Percentiles rank a stretch among this genome's conserved stretches.
Evolutionary conservation across 2,329 filamentous ascomycete genomes (phyloP).

Genomic region (Exophiala phaeomuriformis): DNA sequence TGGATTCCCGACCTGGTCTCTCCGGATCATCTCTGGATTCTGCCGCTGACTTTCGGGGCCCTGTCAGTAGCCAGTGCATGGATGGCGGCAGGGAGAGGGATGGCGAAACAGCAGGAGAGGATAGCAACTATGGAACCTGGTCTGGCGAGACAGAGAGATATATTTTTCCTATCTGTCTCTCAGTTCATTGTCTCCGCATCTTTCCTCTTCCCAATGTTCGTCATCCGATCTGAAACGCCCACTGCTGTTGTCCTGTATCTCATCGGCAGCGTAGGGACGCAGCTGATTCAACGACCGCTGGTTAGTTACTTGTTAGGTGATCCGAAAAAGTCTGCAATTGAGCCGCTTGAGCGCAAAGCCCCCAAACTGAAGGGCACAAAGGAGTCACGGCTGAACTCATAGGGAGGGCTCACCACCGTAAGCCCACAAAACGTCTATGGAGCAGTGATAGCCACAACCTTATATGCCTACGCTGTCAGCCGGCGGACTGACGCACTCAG

Average conservation of each 20-base stretch:
- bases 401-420: not conserved
- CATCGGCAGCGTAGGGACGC: slow-evolving; percentile 13
- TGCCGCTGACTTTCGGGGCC: slow-evolving; percentile 13
- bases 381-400: not conserved
- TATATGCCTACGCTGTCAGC: no score
- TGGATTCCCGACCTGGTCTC: slow-evolving; percentile 53
- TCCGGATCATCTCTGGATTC: slow-evolving; percentile 14
- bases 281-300: slow-evolving; percentile 14
- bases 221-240: slow-evolving; percentile 12
- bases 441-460: no score
- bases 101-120: slow-evolving; percentile 1
- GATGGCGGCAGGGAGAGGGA: slow-evolving; percentile 5
- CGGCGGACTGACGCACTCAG: no score
- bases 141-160: not conserved
- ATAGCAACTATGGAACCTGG: not conserved
- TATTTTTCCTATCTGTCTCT: slow-evolving; percentile 4
- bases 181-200: slow-evolving; percentile 7
- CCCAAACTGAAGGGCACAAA: slow-evolving; percentile 7
- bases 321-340: slow-evolving; percentile 1
- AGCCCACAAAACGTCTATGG: no score
- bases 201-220: slow-evolving; percentile 8
- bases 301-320: slow-evolving; percentile 7
- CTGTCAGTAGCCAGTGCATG: slow-evolving; percentile 13
- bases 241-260: slow-evolving; percentile 19
- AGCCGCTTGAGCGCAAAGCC: slow-evolving; percentile 7